These are phyloP conservation scores for Collybia mongolica DNA, from an alignment of 768 basidiomycete species.

Conservation along the genomic window DNA sequence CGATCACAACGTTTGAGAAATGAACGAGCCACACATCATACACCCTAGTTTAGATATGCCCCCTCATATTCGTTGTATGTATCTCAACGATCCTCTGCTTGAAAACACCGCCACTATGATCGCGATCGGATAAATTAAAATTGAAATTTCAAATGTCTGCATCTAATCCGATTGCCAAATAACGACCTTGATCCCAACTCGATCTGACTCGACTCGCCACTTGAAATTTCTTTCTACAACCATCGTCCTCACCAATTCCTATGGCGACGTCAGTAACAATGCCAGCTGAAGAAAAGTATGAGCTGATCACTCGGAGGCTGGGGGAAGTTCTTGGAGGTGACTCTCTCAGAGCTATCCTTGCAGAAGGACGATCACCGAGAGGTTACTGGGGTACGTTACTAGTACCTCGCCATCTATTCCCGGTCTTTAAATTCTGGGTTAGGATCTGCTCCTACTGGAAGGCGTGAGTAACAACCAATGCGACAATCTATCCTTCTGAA, in stretches of 20 bases:
- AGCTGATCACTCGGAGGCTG: conserved; percentile 81
- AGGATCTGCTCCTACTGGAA: conserved; percentile 93
- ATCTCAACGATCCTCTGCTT: no score
- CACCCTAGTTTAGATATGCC: no score
- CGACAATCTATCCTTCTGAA: conserved; percentile 3
- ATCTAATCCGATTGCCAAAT: no score
- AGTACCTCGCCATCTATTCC: conserved; percentile 5
- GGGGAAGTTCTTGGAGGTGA: conserved; percentile 90
- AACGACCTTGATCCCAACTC: no score
- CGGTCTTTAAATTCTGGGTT: conserved; percentile 9
- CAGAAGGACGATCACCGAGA: conserved; percentile 73
- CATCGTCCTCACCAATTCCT: neutral
- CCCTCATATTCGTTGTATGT: neutral
- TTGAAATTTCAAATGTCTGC: no score
- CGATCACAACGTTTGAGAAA: conserved; percentile 41
- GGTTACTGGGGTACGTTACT: conserved; percentile 85
- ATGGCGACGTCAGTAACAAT: conserved; percentile 1
- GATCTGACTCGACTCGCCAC: no score
- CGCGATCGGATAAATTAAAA: no score
- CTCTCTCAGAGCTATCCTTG: conserved; percentile 74
- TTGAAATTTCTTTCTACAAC: neutral
- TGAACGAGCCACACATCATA: conserved; percentile 38
- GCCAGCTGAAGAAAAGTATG: conserved; percentile 55
- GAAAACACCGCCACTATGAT: neutral
- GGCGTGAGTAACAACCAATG: conserved; percentile 60